Evolutionary conservation across 306 rosid genomes (phyloP).

Genomic region (Cucurbita maxima): DNA sequence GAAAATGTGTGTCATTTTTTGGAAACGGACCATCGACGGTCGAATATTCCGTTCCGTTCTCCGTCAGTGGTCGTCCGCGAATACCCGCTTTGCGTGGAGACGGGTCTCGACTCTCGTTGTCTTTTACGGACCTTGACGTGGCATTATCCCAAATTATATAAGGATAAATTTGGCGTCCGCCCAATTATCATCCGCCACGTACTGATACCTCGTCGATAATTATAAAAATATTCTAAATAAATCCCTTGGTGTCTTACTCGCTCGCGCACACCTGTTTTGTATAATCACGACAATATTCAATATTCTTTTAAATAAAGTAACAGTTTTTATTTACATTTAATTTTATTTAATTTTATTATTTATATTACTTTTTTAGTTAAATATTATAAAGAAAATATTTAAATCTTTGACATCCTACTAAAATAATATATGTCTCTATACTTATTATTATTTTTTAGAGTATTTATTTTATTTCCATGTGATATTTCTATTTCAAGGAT

Average conservation of each 20-base stretch:
- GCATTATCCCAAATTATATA: constrained; percentile 31
- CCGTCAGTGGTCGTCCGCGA: constrained; percentile 13
- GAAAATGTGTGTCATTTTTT: constrained; percentile 41
- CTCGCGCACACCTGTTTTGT: neutral
- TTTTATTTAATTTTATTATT: no score
- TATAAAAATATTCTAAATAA: neutral
- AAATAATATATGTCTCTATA: no score
- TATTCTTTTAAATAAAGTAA: neutral
- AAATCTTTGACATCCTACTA: no score
- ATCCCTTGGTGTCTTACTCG: neutral
- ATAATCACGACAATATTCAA: neutral
- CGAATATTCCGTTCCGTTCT: constrained; percentile 64
- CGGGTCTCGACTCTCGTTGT: constrained; percentile 9
- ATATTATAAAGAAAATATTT: no score
- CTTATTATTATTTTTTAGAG: no score
- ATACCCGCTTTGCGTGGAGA: neutral
- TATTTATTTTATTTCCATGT: no score
- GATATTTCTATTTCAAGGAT: no score
- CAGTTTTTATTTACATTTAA: no score
- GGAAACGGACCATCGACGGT: constrained; percentile 25
- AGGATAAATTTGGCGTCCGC: neutral
- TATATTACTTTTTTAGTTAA: no score
- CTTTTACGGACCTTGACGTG: constrained; percentile 31
- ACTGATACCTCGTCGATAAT: neutral
- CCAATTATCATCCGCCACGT: neutral